phyloP scores from a whole-genome alignment of 192 early-diverging fungal genomes.

The Umbelopsis vinacea region DNA sequence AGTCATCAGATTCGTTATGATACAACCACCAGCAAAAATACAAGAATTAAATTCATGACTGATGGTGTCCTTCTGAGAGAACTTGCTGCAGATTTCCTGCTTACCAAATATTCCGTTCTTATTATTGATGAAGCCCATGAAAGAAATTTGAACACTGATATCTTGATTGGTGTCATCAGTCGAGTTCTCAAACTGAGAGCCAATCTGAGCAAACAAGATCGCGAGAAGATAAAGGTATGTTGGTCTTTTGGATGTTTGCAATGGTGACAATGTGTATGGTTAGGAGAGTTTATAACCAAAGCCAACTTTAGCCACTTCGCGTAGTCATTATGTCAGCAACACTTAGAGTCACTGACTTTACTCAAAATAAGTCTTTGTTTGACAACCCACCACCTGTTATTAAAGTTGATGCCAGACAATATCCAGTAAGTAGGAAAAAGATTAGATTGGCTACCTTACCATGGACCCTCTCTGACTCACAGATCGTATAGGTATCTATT shows the following conservation, averaged over 20 bases:
- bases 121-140: constrained; percentile 99
- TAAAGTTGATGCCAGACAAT: constrained; percentile 91
- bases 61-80: constrained; percentile 98
- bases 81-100: constrained; percentile 81
- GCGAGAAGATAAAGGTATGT: constrained; percentile 47
- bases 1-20: constrained; percentile 95
- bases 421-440: constrained; percentile 60
- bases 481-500: constrained; percentile 62
- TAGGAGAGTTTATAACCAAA: constrained; percentile 16
- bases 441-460: background rate
- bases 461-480: background rate
- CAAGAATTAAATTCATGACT: constrained; percentile 98
- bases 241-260: background rate
- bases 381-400: constrained; percentile 77
- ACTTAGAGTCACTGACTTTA: constrained; percentile 96
- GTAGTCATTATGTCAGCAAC: constrained; percentile 99
- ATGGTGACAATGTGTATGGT: background rate
- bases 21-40: constrained; percentile 69
- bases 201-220: constrained; percentile 55
- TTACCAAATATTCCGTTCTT: constrained; percentile 93
- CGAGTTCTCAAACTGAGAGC: constrained; percentile 85
- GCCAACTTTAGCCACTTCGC: constrained; percentile 70
- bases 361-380: constrained; percentile 82
- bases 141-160: constrained; percentile 96
- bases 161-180: constrained; percentile 95